Evolutionary conservation across 2,329 filamentous ascomycete species (phyloP).

Genomic region (Epicoccum nigrum): DNA sequence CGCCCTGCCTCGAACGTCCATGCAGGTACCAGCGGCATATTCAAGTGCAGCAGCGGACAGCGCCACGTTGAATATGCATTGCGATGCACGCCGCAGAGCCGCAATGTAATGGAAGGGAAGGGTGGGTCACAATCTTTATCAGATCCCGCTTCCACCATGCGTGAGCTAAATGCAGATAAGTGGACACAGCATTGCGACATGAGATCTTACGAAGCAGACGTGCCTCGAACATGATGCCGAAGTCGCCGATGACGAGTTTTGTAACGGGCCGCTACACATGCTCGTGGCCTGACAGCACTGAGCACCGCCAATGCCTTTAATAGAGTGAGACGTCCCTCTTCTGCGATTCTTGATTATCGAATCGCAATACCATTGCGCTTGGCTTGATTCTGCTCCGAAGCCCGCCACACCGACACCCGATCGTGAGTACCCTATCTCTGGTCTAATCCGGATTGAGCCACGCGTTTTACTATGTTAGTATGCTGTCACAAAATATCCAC

Average conservation of each 20-base stretch:
- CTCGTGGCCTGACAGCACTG: constrained; percentile 12
- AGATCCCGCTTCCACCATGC: constrained; percentile 4
- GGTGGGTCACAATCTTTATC: constrained; percentile 9
- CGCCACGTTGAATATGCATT: not conserved
- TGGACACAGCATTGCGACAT: constrained; percentile 17
- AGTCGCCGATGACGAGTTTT: constrained; percentile 24
- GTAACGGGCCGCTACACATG: constrained; percentile 23
- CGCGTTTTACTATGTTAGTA: constrained; percentile 34
- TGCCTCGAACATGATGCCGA: constrained; percentile 33
- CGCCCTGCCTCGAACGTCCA: not conserved
- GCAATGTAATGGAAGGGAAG: not conserved
- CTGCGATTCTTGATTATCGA: not conserved
- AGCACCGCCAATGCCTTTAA: constrained; percentile 1
- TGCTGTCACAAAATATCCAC: constrained; percentile 40
- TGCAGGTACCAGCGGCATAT: constrained; percentile 12
- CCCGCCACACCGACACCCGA: constrained; percentile 16
- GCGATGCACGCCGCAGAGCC: constrained; percentile 11
- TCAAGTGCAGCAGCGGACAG: not conserved
- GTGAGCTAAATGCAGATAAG: constrained; percentile 14
- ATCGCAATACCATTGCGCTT: not conserved
- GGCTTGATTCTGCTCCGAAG: constrained; percentile 14
- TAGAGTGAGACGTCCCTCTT: not conserved
- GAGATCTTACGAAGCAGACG: constrained; percentile 26
- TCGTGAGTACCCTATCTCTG: constrained; percentile 14
- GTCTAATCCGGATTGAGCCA: constrained; percentile 30